Evolutionary conservation across 805 yeast species (phyloP).

Genomic region (Lipomyces anomalus): DNA sequence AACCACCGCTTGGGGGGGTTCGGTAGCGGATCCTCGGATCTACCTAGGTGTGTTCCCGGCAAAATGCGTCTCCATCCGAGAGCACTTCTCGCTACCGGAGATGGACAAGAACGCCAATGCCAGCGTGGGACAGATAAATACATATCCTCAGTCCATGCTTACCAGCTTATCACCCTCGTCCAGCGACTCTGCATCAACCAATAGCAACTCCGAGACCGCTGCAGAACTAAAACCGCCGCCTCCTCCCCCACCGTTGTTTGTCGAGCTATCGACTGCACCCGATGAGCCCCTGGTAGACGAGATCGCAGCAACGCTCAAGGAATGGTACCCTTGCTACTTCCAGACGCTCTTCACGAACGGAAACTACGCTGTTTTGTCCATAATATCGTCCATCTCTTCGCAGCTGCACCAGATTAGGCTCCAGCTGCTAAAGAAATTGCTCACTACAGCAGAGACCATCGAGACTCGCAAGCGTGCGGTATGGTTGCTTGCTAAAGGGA

Average conservation of each 20-base stretch:
- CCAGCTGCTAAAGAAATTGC: conserved; percentile 26
- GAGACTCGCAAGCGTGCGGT: conserved; percentile 30
- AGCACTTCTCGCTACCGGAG: neutral
- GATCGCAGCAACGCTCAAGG: conserved; percentile 31
- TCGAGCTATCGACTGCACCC: neutral
- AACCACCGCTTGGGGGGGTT: conserved; percentile 31
- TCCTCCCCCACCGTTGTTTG: conserved; percentile 26
- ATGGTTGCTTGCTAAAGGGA: conserved; percentile 30
- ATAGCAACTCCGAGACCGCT: conserved; percentile 2
- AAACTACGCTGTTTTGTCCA: conserved; percentile 26
- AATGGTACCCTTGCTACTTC: conserved; percentile 31
- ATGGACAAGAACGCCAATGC: too few relatives aligned
- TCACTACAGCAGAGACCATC: conserved; percentile 29
- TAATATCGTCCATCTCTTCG: conserved; percentile 26
- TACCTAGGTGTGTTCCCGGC: conserved; percentile 31
- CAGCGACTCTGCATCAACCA: neutral
- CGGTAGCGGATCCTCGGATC: conserved; percentile 23
- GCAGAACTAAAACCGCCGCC: conserved; percentile 4
- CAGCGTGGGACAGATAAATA: too few relatives aligned
- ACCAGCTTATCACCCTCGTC: neutral
- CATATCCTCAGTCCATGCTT: too few relatives aligned
- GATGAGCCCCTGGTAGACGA: conserved; percentile 32
- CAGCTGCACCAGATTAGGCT: conserved; percentile 29
- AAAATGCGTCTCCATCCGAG: conserved; percentile 14
- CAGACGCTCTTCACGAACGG: conserved; percentile 26